A percentile compares a stretch with the other conserved stretches of the same genome.
Evolutionary conservation across 495 filamentous ascomycete genomes (phyloP).

Genomic region (Evernia prunastri): DNA sequence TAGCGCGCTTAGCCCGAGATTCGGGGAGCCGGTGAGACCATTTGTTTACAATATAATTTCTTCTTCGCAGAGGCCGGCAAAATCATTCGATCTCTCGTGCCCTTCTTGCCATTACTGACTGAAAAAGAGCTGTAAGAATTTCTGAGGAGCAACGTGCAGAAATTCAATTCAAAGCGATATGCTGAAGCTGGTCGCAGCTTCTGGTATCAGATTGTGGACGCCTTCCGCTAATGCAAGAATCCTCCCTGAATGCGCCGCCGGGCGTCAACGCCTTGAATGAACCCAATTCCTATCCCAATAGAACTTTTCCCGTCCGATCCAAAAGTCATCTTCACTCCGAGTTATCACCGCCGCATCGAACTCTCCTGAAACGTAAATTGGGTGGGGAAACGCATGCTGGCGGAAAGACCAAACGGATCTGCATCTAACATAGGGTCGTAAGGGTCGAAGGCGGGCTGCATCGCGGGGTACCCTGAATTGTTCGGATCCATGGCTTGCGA

Average conservation of each 20-base stretch:
- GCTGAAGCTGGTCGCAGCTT: constrained; percentile 8
- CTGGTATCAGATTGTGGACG: constrained; percentile 14
- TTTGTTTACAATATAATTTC: too few relatives aligned
- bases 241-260: background rate
- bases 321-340: background rate
- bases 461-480: constrained; percentile 42
- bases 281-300: background rate
- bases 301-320: constrained; percentile 3
- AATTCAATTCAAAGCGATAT: constrained; percentile 11
- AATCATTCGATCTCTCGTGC: background rate
- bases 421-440: constrained; percentile 78
- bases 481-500: constrained; percentile 37
- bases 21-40: background rate
- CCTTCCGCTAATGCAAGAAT: constrained; percentile 16
- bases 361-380: constrained; percentile 53
- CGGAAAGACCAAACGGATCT: constrained; percentile 83
- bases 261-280: constrained; percentile 3
- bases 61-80: background rate
- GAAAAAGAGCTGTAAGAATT: background rate
- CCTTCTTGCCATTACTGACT: background rate
- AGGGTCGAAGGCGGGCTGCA: constrained; percentile 69
- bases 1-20: background rate
- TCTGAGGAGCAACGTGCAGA: background rate
- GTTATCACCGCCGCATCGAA: constrained; percentile 22
- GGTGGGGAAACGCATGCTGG: constrained; percentile 90